Evolutionary conservation across 441 rosid genomes (phyloP).

Genomic region (Corymbia calophylla): DNA sequence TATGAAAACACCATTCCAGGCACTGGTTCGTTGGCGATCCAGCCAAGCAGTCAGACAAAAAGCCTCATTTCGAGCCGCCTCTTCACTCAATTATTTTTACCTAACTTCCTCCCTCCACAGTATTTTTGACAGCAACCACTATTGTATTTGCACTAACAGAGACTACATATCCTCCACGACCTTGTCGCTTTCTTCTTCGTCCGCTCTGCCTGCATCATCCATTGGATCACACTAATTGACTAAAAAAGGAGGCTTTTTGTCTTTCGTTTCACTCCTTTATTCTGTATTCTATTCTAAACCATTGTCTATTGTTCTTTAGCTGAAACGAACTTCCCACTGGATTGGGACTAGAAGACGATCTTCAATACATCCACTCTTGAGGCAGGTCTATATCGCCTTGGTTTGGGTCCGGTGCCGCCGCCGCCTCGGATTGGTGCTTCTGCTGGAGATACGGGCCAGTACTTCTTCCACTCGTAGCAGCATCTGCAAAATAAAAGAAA

Average conservation of each 20-base stretch:
- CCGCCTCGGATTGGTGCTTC: conserved; percentile 21
- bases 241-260: background rate
- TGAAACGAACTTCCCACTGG: background rate
- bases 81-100: background rate
- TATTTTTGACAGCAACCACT: background rate
- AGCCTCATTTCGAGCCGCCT: background rate
- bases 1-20: background rate
- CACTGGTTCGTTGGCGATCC: background rate
- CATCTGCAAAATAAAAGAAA: conserved; percentile 23
- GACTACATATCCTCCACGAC: background rate
- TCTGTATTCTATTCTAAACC: background rate
- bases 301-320: background rate
- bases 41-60: background rate
- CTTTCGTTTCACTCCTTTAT: background rate
- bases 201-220: background rate
- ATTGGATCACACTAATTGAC: background rate
- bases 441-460: conserved; percentile 20
- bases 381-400: conserved; percentile 52
- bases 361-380: conserved; percentile 81
- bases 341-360: background rate
- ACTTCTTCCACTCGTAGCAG: conserved; percentile 11
- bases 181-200: background rate
- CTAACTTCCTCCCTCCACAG: background rate
- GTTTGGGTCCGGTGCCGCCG: conserved; percentile 21
- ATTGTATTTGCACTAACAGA: background rate